Percentiles rank a stretch among this genome's conserved stretches.
Conservation (phyloP, 2,329 filamentous ascomycete genomes). For the Penicillium freii region DNA sequence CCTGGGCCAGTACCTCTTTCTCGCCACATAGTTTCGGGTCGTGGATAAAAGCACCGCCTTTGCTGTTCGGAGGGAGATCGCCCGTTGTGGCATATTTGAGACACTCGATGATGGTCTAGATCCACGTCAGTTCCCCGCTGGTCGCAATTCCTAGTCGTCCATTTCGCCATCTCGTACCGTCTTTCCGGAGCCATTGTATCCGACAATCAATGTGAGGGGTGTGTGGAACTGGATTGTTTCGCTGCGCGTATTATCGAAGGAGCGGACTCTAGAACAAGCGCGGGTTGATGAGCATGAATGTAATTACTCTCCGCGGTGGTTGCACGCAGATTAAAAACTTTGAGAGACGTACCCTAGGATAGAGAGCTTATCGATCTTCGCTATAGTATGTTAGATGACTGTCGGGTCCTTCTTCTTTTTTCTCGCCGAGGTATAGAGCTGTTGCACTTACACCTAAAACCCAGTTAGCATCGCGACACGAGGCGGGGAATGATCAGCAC, state of each 20-base stretch:
- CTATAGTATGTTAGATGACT: conserved; percentile 41
- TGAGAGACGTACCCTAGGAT: conserved; percentile 63
- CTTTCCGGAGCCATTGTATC: conserved; percentile 96
- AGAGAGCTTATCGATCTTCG: conserved; percentile 84
- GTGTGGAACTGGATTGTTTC: conserved; percentile 86
- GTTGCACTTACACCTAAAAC: conserved; percentile 33
- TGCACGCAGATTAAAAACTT: background rate
- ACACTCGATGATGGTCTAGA: conserved; percentile 88
- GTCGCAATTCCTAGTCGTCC: background rate
- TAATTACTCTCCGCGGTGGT: background rate
- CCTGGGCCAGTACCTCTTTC: conserved; percentile 84
- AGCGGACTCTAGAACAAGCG: conserved; percentile 61
- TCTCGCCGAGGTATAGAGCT: background rate
- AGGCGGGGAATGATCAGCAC: conserved; percentile 5
- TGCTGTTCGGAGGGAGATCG: conserved; percentile 85
- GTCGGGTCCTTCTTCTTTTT: background rate
- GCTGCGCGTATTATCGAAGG: conserved; percentile 72
- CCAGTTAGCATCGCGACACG: conserved; percentile 16
- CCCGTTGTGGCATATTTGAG: conserved; percentile 98
- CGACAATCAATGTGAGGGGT: conserved; percentile 92
- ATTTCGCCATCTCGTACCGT: conserved; percentile 55
- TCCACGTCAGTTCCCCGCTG: conserved; percentile 9
- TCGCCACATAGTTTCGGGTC: conserved; percentile 87
- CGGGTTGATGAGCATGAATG: conserved; percentile 1
- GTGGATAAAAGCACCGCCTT: conserved; percentile 89